Evolutionary conservation across 2,329 filamentous ascomycete species (phyloP).

Genomic region (Geosmithia flava): DNA sequence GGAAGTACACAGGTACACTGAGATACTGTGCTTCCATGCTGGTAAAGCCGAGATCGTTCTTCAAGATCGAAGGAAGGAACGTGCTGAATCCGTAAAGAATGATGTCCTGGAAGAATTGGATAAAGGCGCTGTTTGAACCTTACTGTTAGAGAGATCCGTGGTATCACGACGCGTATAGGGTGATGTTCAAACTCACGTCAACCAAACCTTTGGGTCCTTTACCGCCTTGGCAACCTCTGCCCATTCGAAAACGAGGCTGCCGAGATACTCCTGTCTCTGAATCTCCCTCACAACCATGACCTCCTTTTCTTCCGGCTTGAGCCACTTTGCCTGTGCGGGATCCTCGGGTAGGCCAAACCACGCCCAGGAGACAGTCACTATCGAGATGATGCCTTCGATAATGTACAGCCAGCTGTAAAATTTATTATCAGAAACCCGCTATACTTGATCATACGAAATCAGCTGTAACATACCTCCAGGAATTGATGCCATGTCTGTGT

Average conservation of each 20-base stretch:
- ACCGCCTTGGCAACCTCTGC: conserved; percentile 32
- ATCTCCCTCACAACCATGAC: conserved; percentile 35
- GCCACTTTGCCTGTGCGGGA: conserved; percentile 30
- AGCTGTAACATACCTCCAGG: background rate
- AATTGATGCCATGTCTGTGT: background rate
- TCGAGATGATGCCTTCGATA: conserved; percentile 25
- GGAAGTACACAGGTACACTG: conserved; percentile 43
- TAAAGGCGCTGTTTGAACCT: conserved; percentile 16
- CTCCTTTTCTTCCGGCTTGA: conserved; percentile 31
- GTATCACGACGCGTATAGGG: background rate
- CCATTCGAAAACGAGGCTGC: conserved; percentile 34
- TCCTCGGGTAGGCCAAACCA: conserved; percentile 18
- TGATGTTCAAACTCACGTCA: conserved; percentile 20
- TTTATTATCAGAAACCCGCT: conserved; percentile 13
- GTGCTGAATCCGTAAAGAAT: conserved; percentile 45
- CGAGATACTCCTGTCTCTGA: conserved; percentile 33
- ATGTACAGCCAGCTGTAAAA: conserved; percentile 44
- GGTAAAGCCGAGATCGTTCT: conserved; percentile 32
- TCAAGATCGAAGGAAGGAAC: conserved; percentile 43
- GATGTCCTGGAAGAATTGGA: conserved; percentile 39
- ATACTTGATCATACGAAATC: conserved; percentile 27
- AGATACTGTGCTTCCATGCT: conserved; percentile 38
- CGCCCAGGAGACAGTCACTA: conserved; percentile 15
- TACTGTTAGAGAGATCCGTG: background rate
- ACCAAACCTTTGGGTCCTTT: conserved; percentile 36